Percentiles rank a stretch among this genome's conserved stretches.
These are phyloP conservation scores for Exophiala calicioides DNA, from an alignment of 2,329 filamentous ascomycete genomes.

Conservation along the genomic window DNA sequence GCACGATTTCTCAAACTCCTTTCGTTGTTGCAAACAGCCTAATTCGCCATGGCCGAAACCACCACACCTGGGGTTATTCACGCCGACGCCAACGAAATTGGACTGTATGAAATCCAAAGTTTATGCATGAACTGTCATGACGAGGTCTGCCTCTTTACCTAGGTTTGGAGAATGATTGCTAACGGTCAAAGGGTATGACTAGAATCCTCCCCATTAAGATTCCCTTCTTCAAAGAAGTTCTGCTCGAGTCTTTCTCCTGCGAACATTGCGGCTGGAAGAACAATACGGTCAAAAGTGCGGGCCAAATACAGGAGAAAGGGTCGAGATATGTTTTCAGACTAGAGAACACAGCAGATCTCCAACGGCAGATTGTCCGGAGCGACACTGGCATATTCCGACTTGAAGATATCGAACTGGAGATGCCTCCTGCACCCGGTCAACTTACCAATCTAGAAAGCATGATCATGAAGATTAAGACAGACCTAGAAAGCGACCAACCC, in stretches of 20 bases:
- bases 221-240: constrained; percentile 95
- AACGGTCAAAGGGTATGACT: constrained; percentile 68
- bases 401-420: constrained; percentile 89
- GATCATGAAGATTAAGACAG: constrained; percentile 73
- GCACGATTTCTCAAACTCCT: neutral
- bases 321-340: constrained; percentile 80
- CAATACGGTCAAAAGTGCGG: constrained; percentile 90
- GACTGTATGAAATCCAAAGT: constrained; percentile 60
- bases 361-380: constrained; percentile 87
- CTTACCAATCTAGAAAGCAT: constrained; percentile 93
- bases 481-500: constrained; percentile 80
- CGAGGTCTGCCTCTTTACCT: constrained; percentile 55
- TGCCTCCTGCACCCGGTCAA: constrained; percentile 86
- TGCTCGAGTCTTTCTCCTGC: constrained; percentile 96
- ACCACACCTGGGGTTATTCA: constrained; percentile 20
- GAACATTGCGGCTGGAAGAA: constrained; percentile 86
- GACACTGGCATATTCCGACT: constrained; percentile 84
- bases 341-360: constrained; percentile 71
- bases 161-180: constrained; percentile 7
- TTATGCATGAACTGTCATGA: constrained; percentile 85
- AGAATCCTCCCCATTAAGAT: constrained; percentile 86
- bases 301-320: constrained; percentile 86
- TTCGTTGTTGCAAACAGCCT: constrained; percentile 7
- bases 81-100: constrained; percentile 32
- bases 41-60: constrained; percentile 15